phyloP scores from a whole-genome alignment of 306 rosid species.

The Pachyrhizus erosus region DNA sequence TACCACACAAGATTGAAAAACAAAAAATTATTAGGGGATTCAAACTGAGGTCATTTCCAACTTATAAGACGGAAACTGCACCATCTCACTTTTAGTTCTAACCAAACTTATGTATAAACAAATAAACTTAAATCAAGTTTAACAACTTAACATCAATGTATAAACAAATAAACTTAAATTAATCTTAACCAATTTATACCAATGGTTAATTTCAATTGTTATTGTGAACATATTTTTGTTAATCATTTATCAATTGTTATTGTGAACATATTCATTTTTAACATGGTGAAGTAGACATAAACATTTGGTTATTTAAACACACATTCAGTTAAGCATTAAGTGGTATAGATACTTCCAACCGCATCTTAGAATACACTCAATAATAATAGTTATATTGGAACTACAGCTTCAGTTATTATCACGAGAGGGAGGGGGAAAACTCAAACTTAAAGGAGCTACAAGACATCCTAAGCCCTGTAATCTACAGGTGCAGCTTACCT shows the following conservation, averaged over 20 bases:
- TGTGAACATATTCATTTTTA: not conserved
- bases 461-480: constrained; percentile 20
- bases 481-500: constrained; percentile 56
- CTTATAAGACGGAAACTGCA: not conserved
- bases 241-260: not conserved
- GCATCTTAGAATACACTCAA: not conserved
- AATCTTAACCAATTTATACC: not conserved
- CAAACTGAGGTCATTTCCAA: not conserved
- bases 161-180: not conserved
- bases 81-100: constrained; percentile 14
- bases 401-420: constrained; percentile 9
- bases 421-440: not conserved
- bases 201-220: constrained; percentile 14
- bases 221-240: not conserved
- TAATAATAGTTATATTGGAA: constrained; percentile 3
- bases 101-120: constrained; percentile 2
- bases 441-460: not conserved
- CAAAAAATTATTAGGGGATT: not conserved
- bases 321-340: not conserved
- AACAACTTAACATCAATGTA: not conserved
- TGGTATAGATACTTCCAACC: not conserved
- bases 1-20: constrained; percentile 22
- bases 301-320: constrained; percentile 17
- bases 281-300: constrained; percentile 22
- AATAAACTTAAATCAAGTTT: not conserved